These are phyloP conservation scores for Euphorbia corollata DNA, from an alignment of 441 rosid species.

Conservation along the genomic window DNA sequence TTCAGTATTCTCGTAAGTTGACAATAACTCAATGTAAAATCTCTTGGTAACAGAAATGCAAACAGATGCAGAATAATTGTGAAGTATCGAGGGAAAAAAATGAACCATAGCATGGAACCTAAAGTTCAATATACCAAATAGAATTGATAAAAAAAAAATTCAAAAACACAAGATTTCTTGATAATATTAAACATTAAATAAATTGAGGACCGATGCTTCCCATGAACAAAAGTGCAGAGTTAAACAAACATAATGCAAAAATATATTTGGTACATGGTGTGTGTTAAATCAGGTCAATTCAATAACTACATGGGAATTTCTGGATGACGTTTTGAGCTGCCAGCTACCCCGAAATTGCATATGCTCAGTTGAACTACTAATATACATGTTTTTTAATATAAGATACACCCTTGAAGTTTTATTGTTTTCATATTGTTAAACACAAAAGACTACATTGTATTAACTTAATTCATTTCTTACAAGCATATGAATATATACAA, in stretches of 20 bases:
- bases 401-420: not conserved
- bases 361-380: not conserved
- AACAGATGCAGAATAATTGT: not conserved
- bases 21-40: constrained; percentile 24
- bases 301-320: not conserved
- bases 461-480: too few species aligned
- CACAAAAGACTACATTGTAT: too few species aligned
- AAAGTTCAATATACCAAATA: not conserved
- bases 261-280: not conserved
- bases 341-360: not conserved
- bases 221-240: not conserved
- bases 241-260: not conserved
- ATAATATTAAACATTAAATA: not conserved
- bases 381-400: not conserved
- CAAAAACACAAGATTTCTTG: not conserved
- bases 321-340: not conserved
- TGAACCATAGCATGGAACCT: not conserved
- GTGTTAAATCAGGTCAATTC: not conserved
- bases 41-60: constrained; percentile 20
- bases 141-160: not conserved
- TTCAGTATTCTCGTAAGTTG: constrained; percentile 49
- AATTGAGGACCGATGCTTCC: not conserved
- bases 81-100: not conserved
- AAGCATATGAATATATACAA: too few species aligned
- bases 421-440: not conserved